These are phyloP conservation scores for Phytophthora constricta DNA, from an alignment of 352 stramenopile species.

Conservation along the genomic window DNA sequence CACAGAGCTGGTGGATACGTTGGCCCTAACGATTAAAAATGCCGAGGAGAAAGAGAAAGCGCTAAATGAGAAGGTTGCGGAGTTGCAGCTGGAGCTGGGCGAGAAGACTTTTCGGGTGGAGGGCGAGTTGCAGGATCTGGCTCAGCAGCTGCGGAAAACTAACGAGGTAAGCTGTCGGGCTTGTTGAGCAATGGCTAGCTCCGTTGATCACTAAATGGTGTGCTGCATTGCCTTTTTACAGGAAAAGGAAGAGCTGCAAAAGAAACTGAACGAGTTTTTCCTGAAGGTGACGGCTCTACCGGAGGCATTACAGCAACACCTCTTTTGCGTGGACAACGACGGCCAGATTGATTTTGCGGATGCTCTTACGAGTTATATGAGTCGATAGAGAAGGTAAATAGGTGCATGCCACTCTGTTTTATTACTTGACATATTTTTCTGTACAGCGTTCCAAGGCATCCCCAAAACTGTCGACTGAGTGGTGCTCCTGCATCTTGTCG, in stretches of 20 bases:
- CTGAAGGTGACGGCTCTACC: constrained; percentile 76
- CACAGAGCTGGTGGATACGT: constrained; percentile 78
- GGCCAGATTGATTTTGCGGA: constrained; percentile 72
- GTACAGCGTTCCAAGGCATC: too few relatives aligned
- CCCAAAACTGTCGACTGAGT: too few relatives aligned
- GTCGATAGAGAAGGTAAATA: constrained; percentile 31
- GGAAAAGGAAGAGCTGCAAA: constrained; percentile 85
- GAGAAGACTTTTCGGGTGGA: constrained; percentile 75
- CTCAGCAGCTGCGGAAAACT: constrained; percentile 62
- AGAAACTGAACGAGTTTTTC: constrained; percentile 81
- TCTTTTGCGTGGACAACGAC: constrained; percentile 58
- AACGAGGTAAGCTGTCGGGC: constrained; percentile 54
- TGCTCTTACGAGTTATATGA: constrained; percentile 81
- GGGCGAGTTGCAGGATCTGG: constrained; percentile 60
- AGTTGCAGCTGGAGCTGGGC: constrained; percentile 61
- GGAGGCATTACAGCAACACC: constrained; percentile 68
- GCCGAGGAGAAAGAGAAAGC: constrained; percentile 58
- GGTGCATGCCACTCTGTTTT: too few relatives aligned
- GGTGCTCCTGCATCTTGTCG: too few relatives aligned
- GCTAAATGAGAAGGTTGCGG: constrained; percentile 47
- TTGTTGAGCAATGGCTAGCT: not conserved
- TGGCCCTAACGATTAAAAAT: constrained; percentile 65
- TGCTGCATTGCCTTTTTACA: constrained; percentile 26
- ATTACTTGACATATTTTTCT: too few relatives aligned
- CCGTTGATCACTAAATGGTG: too few relatives aligned